Evolutionary conservation across 1,284 basidiomycete species (phyloP).

Genomic region (Somion occarium): DNA sequence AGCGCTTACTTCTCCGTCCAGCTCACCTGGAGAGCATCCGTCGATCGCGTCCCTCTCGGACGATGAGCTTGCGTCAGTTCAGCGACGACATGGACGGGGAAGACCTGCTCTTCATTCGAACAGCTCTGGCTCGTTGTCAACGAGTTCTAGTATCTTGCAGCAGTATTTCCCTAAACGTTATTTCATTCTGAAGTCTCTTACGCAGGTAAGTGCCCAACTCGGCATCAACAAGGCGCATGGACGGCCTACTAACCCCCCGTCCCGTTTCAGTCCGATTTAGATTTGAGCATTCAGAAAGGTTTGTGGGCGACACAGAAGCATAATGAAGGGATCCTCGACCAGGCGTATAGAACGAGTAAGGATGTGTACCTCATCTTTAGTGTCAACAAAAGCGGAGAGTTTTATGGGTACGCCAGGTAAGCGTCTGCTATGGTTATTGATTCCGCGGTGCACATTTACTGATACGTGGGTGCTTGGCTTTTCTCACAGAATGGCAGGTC

Average conservation of each 20-base stretch:
- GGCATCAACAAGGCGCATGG: neutral
- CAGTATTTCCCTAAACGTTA: slow-evolving; percentile 82
- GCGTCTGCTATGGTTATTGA: slow-evolving; percentile 18
- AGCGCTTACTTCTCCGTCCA: slow-evolving; percentile 16
- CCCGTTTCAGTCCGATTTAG: slow-evolving; percentile 64
- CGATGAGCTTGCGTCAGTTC: slow-evolving; percentile 30
- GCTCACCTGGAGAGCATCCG: slow-evolving; percentile 1
- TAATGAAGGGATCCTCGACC: slow-evolving; percentile 87
- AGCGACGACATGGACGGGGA: slow-evolving; percentile 1
- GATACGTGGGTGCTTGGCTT: no score
- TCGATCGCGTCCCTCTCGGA: slow-evolving; percentile 31
- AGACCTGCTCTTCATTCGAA: slow-evolving; percentile 41
- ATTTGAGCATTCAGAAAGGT: slow-evolving; percentile 78
- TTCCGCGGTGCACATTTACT: no score
- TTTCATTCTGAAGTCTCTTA: slow-evolving; percentile 90
- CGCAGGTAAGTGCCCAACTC: slow-evolving; percentile 47
- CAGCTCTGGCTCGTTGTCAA: slow-evolving; percentile 66
- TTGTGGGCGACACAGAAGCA: slow-evolving; percentile 93
- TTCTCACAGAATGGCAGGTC: slow-evolving; percentile 55
- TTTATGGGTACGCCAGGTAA: slow-evolving; percentile 83
- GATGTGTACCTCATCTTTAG: slow-evolving; percentile 89
- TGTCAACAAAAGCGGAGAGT: slow-evolving; percentile 88
- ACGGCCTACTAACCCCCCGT: neutral
- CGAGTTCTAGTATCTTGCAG: slow-evolving; percentile 68
- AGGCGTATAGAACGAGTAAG: slow-evolving; percentile 84